Conservation (phyloP, 2,329 filamentous ascomycete genomes). For the Meredithiella fracta region DNA sequence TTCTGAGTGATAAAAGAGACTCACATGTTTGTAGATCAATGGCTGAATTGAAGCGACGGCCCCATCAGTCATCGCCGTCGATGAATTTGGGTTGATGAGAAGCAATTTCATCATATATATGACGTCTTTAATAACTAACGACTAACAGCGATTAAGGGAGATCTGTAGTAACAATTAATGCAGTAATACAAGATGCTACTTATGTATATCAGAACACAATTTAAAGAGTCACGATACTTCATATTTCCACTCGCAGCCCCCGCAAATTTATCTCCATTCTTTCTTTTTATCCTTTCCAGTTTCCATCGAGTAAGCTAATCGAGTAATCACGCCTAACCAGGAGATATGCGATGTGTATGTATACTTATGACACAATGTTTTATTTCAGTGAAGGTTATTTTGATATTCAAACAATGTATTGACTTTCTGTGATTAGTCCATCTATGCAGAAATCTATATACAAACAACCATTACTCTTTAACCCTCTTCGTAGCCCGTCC, state of each 20-base stretch:
- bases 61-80: constrained; percentile 51
- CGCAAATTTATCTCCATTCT: no score
- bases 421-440: no score
- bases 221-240: no score
- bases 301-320: constrained; percentile 3
- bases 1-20: not conserved
- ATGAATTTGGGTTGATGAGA: constrained; percentile 69
- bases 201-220: no score
- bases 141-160: no score
- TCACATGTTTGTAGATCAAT: constrained; percentile 22
- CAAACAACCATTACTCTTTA: constrained; percentile 33
- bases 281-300: no score
- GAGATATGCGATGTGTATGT: not conserved
- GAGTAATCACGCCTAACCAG: not conserved
- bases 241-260: no score
- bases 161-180: no score
- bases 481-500: constrained; percentile 44
- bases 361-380: not conserved
- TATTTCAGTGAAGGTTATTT: not conserved
- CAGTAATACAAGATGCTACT: no score
- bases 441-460: no score
- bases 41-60: constrained; percentile 34
- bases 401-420: no score
- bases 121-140: no score
- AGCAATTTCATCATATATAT: constrained; percentile 32